Base-by-base conservation (phyloP, 257 asterid species). In the Salvia miltiorrhiza region DNA sequence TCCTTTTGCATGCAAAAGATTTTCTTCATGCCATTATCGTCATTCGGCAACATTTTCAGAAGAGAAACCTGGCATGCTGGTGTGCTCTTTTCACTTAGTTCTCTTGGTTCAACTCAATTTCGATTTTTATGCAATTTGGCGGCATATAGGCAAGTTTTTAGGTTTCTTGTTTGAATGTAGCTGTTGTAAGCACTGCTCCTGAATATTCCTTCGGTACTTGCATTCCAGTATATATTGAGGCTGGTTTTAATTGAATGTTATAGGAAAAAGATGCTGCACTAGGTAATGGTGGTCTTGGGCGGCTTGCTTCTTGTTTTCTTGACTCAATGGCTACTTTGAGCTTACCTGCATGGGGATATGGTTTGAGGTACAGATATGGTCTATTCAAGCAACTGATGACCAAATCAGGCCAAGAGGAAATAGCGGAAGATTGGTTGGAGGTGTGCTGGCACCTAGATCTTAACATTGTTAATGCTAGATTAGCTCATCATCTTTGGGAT, bases 191-290 rank as follows among this genome's bases (percentile, higher is more conserved):
- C 64, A 80, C 77, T 65, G 69, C 70, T 50, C 82, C 85, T 7
- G 5, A 75, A 69, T 55, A 72, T 30, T 73, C 19, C 43, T 78
- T 81, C 69, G 76, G 79, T 80, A 74, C 78, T 71, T 78, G 76
- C 2, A 23, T 47, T 57, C 73, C 64, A 56, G 39, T 67, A 44
- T 45, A 68, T 53, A 30, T 47, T 49, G 65, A 52, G 17, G 63
- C 58, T 70, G 63, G 30, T 66, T 53, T 72, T 64, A 64, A 63
- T 66, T 76, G 68, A 69, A 69, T 63, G 50, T 77, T 53, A 61
- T 63, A 94, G 99, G 99, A 94, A 84, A 91, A 85, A 87, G 99
- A 94, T 85, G 97, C 99, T 70, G 99, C 99, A 58, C 95, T 91
- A 75, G 99, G 99, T 69, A 94, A 94, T 84, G 99, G 99, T 59